Evolutionary conservation across 768 basidiomycete species (phyloP).

Genomic region (Calocera viscosa): DNA sequence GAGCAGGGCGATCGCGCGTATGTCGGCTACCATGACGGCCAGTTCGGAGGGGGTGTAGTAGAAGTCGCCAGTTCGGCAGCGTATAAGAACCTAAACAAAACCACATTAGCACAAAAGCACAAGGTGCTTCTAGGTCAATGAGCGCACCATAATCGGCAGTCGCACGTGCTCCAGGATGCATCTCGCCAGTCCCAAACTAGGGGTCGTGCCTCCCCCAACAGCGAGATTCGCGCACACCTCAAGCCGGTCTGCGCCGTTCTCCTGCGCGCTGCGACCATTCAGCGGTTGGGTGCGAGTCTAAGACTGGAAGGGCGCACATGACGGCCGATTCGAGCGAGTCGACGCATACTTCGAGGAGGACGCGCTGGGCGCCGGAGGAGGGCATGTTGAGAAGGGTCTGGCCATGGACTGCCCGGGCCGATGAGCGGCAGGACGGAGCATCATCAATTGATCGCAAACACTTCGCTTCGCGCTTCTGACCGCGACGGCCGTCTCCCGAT

Average conservation of each 20-base stretch:
- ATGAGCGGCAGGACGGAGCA: no score
- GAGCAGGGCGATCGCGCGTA: slow-evolving; percentile 40
- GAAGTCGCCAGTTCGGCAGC: slow-evolving; percentile 71
- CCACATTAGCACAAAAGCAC: background rate
- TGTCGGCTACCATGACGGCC: slow-evolving; percentile 61
- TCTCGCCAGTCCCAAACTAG: slow-evolving; percentile 59
- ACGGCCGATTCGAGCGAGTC: slow-evolving; percentile 64
- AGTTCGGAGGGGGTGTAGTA: slow-evolving; percentile 55
- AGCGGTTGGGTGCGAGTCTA: background rate
- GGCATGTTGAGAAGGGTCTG: background rate
- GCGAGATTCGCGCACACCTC: slow-evolving; percentile 61
- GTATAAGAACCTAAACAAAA: slow-evolving; percentile 52
- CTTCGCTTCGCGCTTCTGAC: no score
- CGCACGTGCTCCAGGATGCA: slow-evolving; percentile 35
- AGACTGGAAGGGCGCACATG: slow-evolving; percentile 34
- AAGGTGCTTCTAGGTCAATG: background rate
- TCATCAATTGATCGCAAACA: no score
- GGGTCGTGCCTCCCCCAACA: slow-evolving; percentile 70
- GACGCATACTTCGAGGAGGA: slow-evolving; percentile 54
- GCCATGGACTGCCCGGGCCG: no score
- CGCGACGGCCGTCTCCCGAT: no score
- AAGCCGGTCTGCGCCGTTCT: slow-evolving; percentile 61
- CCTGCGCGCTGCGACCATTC: slow-evolving; percentile 42
- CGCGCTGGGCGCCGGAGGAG: slow-evolving; percentile 23
- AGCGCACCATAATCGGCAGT: slow-evolving; percentile 52